Conservation (phyloP, 169 alveolate species). For the Perkinsus chesapeaki region DNA sequence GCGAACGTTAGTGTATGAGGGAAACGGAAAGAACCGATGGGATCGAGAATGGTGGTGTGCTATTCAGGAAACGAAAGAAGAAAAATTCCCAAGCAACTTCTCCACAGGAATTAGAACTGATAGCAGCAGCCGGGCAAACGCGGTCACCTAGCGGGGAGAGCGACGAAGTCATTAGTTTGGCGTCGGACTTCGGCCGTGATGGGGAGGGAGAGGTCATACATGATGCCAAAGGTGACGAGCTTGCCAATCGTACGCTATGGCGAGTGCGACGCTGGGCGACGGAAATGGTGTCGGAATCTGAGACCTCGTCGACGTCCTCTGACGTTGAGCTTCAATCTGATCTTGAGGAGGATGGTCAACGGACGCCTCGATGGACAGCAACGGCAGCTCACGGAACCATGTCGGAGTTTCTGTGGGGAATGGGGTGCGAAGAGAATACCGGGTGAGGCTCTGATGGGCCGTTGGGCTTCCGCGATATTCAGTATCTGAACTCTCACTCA, state of each 20-base stretch:
- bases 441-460: too few relatives aligned
- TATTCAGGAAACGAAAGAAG: neutral
- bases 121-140: neutral
- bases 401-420: neutral
- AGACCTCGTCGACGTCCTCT: neutral
- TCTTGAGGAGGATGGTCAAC: neutral
- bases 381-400: neutral
- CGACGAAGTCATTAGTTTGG: neutral
- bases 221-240: neutral
- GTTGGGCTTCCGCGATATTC: neutral
- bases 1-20: too few relatives aligned
- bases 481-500: neutral
- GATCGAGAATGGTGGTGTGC: too few relatives aligned
- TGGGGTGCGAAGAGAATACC: neutral
- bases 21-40: too few relatives aligned
- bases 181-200: neutral
- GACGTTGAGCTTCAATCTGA: neutral
- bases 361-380: neutral
- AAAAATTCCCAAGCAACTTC: neutral
- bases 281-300: neutral
- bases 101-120: neutral
- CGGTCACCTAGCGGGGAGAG: neutral
- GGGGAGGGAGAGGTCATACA: neutral
- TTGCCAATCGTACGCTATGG: neutral
- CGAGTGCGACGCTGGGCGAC: neutral